Evolutionary conservation across 2,329 filamentous ascomycete species (phyloP), one percentile per base, ranked within the genome.

Genomic region (Colletotrichum viniferum): DNA sequence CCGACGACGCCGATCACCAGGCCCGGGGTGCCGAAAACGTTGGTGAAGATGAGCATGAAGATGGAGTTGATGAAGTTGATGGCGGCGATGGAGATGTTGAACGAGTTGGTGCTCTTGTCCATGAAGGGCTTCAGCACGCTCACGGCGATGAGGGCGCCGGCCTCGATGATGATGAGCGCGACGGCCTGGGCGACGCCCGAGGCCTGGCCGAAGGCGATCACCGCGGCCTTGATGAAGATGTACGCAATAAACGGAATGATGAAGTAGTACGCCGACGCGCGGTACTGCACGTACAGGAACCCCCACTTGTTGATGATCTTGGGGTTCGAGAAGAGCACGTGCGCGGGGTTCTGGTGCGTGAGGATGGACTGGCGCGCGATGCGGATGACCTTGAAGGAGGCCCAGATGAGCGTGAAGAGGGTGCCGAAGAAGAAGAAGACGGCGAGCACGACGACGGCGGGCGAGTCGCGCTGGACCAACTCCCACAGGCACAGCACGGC

Each of bases 21-120:
- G 52, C 91, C 90, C 16, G 96, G 96, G 79, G 96, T 93, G 78
- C 94, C 93, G 86, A 98, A 98, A 61, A 98, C 91, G 77, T 94
- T 91, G 32, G 95, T 95, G 87, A 98, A 98, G 80, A 98, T 91
- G 71, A 98, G 88, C 48, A 98, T 88, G 88, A 98, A 97, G 83
- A 98, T 92, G 71, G 94, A 91, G 85, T 97, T 98, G 81, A 98
- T 83, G 84, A 98, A 98, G 88, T 98, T 98, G 85, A 98, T 89
- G 62, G 92, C 94, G 77, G 92, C 94, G 80, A 98, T 98, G 77
- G 95, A 91, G 81, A 98, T 98, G 87, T 98, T 98, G 90, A 98
- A 98, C 63, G 94, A 93, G 85, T 98, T 98, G 76, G 95, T 98
- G 87, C 96, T 96, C 92, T 98, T 98, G 89, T 98, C 96, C 96